These are phyloP conservation scores for Neurospora sp. DNA, from an alignment of 495 filamentous ascomycete species.

Conservation along the genomic window DNA sequence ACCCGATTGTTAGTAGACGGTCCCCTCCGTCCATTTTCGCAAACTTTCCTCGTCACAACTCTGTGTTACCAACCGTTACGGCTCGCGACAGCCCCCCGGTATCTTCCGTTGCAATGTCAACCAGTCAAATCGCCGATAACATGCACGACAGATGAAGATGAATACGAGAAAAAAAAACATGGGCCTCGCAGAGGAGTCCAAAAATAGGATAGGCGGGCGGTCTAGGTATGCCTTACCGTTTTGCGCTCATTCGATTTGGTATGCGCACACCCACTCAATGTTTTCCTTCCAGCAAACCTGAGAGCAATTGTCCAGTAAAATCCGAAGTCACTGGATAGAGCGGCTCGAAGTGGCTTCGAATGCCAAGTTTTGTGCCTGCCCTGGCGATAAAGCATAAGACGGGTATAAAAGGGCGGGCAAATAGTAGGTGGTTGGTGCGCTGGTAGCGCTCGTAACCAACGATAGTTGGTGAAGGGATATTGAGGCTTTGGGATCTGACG, in stretches of 20 bases:
- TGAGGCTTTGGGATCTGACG: neutral
- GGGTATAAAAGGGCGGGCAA: neutral
- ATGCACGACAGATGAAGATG: neutral
- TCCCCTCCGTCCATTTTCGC: neutral
- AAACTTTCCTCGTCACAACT: neutral
- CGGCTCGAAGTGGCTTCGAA: neutral
- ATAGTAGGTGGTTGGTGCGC: neutral
- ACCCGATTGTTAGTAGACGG: too few relatives aligned
- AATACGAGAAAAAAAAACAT: neutral
- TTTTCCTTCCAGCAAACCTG: neutral
- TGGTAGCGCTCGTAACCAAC: neutral
- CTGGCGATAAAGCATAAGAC: neutral
- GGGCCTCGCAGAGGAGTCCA: neutral
- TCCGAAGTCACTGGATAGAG: neutral
- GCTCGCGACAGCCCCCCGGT: neutral
- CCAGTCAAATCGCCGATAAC: neutral
- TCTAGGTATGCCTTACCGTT: neutral
- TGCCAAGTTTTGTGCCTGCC: neutral
- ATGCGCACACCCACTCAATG: neutral
- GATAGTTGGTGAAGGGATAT: neutral
- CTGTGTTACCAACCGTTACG: neutral
- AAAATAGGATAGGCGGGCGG: neutral
- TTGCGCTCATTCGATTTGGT: neutral
- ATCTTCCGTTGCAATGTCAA: neutral
- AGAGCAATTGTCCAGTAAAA: neutral